Percentiles rank a stretch among this genome's conserved stretches.
These are phyloP conservation scores for Tardiomyces blankii DNA, from an alignment of 1,139 yeast species.

Conservation along the genomic window DNA sequence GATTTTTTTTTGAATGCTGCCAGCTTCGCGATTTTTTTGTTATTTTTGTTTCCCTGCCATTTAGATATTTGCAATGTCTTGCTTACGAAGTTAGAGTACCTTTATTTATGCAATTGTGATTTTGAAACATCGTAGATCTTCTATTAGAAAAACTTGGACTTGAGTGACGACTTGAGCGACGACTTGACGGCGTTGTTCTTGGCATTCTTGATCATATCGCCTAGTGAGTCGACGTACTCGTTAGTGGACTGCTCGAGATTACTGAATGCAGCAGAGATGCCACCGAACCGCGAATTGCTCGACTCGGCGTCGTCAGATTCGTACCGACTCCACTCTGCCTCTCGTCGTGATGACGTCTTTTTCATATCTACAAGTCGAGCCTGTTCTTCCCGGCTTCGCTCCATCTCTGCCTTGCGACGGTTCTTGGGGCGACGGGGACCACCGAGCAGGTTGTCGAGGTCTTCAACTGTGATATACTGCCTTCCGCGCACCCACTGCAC, in stretches of 20 bases:
- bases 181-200: neutral
- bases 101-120: too few relatives aligned
- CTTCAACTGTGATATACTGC: slow-evolving; percentile 45
- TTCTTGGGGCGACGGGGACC: slow-evolving; percentile 23
- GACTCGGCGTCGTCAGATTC: neutral
- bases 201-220: neutral
- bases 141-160: neutral
- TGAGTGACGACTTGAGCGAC: neutral
- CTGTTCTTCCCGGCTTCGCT: neutral
- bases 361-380: neutral
- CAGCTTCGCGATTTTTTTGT: neutral
- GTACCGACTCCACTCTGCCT: neutral
- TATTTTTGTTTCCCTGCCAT: too few relatives aligned
- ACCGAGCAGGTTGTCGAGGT: slow-evolving; percentile 33
- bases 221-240: neutral
- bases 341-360: neutral
- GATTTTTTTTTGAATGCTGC: too few relatives aligned
- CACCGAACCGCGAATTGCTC: neutral
- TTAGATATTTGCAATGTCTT: too few relatives aligned
- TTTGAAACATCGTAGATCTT: too few relatives aligned
- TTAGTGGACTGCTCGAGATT: neutral
- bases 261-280: neutral
- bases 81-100: too few relatives aligned
- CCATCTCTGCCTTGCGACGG: neutral
- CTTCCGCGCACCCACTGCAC: slow-evolving; percentile 84